Evolutionary conservation across 2,329 filamentous ascomycete species (phyloP).

Genomic region (Metarhizium humberi): DNA sequence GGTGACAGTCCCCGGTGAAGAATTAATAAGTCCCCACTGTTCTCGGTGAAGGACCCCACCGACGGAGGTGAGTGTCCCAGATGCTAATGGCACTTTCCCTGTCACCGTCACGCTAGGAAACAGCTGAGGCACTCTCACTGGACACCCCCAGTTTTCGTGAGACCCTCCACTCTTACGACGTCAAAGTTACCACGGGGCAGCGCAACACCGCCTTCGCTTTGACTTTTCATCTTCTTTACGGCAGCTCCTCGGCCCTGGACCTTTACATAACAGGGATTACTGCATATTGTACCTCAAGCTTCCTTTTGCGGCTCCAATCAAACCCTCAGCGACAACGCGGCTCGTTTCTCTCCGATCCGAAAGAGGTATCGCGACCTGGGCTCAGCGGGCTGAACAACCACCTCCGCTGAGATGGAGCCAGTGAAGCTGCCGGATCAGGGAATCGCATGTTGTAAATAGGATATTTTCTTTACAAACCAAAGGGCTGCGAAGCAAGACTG

Average conservation of each 20-base stretch:
- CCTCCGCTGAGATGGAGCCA: constrained; percentile 31
- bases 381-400: constrained; percentile 8
- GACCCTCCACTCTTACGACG: constrained; percentile 3
- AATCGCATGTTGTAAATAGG: constrained; percentile 9
- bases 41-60: constrained; percentile 4
- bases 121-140: not conserved
- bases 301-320: not conserved
- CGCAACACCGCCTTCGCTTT: not conserved
- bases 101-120: constrained; percentile 1
- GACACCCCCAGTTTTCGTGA: constrained; percentile 1
- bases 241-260: not conserved
- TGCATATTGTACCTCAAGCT: not conserved
- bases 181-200: not conserved
- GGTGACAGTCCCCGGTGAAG: not conserved
- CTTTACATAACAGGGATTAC: not conserved
- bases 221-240: not conserved
- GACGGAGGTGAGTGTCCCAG: not conserved
- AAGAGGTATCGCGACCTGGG: not conserved
- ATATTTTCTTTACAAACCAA: not conserved
- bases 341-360: not conserved
- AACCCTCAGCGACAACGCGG: not conserved
- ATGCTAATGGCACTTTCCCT: not conserved
- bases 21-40: not conserved
- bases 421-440: constrained; percentile 15
- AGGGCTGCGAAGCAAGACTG: constrained; percentile 4